These are phyloP conservation scores for Ailanthus altissimus DNA, from an alignment of 345 rosid genomes.

Conservation along the genomic window DNA sequence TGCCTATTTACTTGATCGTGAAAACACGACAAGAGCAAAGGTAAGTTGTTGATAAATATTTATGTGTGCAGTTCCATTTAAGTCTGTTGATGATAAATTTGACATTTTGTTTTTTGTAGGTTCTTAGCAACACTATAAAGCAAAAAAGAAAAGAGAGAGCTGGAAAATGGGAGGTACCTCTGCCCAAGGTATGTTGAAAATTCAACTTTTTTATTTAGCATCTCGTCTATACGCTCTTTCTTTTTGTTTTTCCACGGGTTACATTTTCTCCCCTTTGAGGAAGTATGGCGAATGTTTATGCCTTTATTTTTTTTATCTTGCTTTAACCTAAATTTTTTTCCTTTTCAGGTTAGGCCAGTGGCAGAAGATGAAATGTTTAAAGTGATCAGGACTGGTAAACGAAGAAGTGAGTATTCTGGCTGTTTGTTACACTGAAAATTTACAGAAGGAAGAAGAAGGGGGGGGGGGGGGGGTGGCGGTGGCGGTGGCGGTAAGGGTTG, in stretches of 20 bases:
- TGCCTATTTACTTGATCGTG: constrained; percentile 95
- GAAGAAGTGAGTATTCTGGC: constrained; percentile 64
- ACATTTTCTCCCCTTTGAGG: background rate
- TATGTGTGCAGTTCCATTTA: background rate
- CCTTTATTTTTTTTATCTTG: background rate
- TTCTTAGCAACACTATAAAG: constrained; percentile 88
- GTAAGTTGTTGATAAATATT: constrained; percentile 30
- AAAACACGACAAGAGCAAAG: constrained; percentile 77
- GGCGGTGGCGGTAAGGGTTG: no score
- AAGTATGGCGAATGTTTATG: background rate
- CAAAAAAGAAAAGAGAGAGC: constrained; percentile 98
- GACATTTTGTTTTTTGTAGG: constrained; percentile 38
- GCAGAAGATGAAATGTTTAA: constrained; percentile 99
- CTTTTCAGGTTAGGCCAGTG: constrained; percentile 85
- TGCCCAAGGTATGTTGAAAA: constrained; percentile 61
- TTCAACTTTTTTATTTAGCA: background rate
- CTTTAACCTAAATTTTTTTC: constrained; percentile 7
- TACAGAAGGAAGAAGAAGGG: no score
- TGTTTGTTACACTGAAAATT: background rate
- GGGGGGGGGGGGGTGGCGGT: no score
- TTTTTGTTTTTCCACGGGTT: background rate
- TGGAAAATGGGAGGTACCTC: constrained; percentile 98
- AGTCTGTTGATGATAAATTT: background rate
- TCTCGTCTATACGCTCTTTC: background rate
- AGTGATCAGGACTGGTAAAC: constrained; percentile 83